Conservation (phyloP, 306 rosid species). For the Prosopis cineraria region DNA sequence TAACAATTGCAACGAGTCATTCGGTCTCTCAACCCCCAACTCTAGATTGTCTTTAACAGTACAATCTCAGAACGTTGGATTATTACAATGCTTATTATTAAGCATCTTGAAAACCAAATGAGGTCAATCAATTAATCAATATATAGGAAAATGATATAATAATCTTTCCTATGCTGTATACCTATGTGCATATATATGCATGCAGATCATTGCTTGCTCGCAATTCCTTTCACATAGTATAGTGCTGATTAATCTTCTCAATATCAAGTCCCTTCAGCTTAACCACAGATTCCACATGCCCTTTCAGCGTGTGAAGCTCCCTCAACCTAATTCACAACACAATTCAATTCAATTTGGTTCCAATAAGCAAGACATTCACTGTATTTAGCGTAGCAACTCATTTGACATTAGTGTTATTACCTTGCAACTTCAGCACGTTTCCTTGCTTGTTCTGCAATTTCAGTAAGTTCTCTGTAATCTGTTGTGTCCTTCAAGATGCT, state of each 20-base stretch:
- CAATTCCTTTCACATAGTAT: conserved; percentile 53
- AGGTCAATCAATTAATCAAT: too few relatives aligned
- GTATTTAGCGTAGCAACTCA: not conserved
- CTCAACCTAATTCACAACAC: conserved; percentile 57
- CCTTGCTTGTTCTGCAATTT: conserved; percentile 68
- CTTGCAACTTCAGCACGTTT: conserved; percentile 75
- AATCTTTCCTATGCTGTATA: not conserved
- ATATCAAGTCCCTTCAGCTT: conserved; percentile 81
- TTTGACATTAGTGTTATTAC: conserved; percentile 23
- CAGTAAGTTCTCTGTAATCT: conserved; percentile 56
- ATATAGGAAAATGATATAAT: conserved; percentile 5
- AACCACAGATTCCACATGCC: conserved; percentile 81
- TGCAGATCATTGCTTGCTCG: not conserved
- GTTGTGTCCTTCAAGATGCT: conserved; percentile 40
- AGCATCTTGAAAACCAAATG: conserved; percentile 1
- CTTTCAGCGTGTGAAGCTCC: conserved; percentile 82
- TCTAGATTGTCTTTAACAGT: conserved; percentile 34
- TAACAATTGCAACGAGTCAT: not conserved
- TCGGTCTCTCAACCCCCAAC: conserved; percentile 26
- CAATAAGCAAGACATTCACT: not conserved
- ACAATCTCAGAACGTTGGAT: conserved; percentile 47
- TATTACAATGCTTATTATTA: conserved; percentile 40
- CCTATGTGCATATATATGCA: not conserved
- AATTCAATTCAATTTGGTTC: not conserved
- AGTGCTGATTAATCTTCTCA: conserved; percentile 75